These are phyloP conservation scores for Larix sibirica DNA, from an alignment of 83 land plant genomes.

Conservation along the genomic window DNA sequence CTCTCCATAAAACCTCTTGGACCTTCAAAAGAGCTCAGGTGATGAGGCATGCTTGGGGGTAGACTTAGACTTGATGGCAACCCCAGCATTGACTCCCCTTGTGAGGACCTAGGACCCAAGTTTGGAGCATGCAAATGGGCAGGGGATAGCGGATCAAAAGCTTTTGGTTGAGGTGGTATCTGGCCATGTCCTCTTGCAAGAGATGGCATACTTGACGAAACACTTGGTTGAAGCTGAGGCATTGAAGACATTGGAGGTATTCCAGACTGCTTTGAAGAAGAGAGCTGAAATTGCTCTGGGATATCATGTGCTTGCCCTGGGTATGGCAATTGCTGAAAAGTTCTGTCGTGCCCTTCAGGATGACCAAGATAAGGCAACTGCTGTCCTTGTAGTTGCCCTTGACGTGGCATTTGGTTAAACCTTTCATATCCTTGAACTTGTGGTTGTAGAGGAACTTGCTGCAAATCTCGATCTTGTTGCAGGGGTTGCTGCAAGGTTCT, in stretches of 20 bases:
- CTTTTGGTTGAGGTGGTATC: constrained; percentile 14
- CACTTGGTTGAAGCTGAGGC: constrained; percentile 15
- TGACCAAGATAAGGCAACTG: constrained; percentile 16
- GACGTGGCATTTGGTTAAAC: constrained; percentile 21
- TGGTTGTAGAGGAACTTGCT: constrained; percentile 3
- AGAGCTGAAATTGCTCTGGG: constrained; percentile 17
- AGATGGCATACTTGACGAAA: constrained; percentile 15
- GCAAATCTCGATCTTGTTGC: background rate
- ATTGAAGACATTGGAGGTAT: constrained; percentile 7
- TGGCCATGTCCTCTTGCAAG: constrained; percentile 30
- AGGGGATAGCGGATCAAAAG: constrained; percentile 14
- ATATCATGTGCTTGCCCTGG: background rate
- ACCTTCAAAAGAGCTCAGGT: constrained; percentile 25
- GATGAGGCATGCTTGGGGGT: constrained; percentile 16
- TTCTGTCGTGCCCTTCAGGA: constrained; percentile 23
- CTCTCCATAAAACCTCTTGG: constrained; percentile 25
- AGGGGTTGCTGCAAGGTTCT: constrained; percentile 19
- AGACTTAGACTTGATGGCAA: constrained; percentile 14
- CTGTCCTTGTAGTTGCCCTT: constrained; percentile 19
- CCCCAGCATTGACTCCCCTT: constrained; percentile 17
- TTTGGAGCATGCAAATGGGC: constrained; percentile 18
- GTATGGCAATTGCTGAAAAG: constrained; percentile 16
- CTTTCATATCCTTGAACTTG: constrained; percentile 8
- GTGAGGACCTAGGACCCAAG: constrained; percentile 1
- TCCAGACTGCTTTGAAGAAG: constrained; percentile 17